These are phyloP conservation scores for Pichia insulana DNA, from an alignment of 805 yeast genomes.

Conservation along the genomic window DNA sequence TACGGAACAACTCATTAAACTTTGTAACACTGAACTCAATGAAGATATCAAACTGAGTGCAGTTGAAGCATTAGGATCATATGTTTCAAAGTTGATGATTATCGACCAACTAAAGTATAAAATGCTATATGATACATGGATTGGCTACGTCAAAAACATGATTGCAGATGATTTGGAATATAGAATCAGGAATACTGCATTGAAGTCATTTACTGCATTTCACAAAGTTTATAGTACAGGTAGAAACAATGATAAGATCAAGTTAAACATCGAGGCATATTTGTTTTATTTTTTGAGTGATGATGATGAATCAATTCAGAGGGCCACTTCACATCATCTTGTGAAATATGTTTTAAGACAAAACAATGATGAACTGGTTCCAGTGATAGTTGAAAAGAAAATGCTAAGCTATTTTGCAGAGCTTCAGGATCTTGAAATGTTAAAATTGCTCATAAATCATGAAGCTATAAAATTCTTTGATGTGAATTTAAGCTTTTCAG, in stretches of 20 bases:
- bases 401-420: conserved; percentile 14
- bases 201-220: conserved; percentile 34
- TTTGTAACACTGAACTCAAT: conserved; percentile 17
- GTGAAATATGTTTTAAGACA: conserved; percentile 22
- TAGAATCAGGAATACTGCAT: conserved; percentile 37
- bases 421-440: background rate
- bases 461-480: conserved; percentile 7
- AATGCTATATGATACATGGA: conserved; percentile 20
- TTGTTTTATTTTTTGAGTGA: conserved; percentile 40
- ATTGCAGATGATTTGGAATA: conserved; percentile 37
- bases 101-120: conserved; percentile 4
- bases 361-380: conserved; percentile 16
- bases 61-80: conserved; percentile 43
- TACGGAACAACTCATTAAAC: conserved; percentile 20
- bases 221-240: conserved; percentile 7
- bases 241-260: conserved; percentile 3
- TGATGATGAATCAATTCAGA: conserved; percentile 58
- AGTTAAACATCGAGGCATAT: conserved; percentile 5
- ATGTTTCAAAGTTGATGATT: conserved; percentile 18
- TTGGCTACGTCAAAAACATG: conserved; percentile 21
- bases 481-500: conserved; percentile 6
- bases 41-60: conserved; percentile 36
- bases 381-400: conserved; percentile 26
- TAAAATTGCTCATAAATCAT: conserved; percentile 2
- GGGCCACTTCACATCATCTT: conserved; percentile 35